Evolutionary conservation across 768 basidiomycete species (phyloP), one percentile per base, ranked within the genome.

Genomic region (Rhodotorula diobovata): DNA sequence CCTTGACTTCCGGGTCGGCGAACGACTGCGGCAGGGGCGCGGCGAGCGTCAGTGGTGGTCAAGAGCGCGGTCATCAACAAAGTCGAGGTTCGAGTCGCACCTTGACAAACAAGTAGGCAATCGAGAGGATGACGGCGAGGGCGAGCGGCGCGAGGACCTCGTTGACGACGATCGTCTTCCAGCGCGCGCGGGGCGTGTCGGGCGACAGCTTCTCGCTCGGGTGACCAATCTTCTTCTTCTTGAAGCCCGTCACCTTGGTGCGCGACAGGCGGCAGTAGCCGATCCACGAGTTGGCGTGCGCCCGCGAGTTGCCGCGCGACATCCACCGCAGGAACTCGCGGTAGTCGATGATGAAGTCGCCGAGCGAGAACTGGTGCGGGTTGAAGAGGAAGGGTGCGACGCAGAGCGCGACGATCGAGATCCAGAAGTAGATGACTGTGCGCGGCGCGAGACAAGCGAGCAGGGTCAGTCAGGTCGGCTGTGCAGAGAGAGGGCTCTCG

Each of bases 171-270:
- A 59, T 59, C 39, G 58, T 59, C 60, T 90, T 88, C 93, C 92
- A 95, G 50, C 87, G 86, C 18, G 94, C 96, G 57, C 95, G 88
- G 30, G 96, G 95, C 46, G 93, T 89, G 79, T 98, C 96, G 63
- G 90, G 90, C 11, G 94, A 94, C 37, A 98, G 85, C 81, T 96
- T 98, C 81, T 98, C 95, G 0, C 94, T 97, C 4, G 96, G 96
- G 78, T 93, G 90, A 32, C 96, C 96, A 12, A 99, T 87, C 76
- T 87, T 87, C 85, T 98, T 97, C 84, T 90, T 91, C 86, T 98
- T 98, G 87, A 93, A 99, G n/a, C 96, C 96, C 28, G 96, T 99
- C 79, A 99, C 95, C 87, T 92, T 90, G 28, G 96, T 99, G 62
- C 96, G 85, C n/a, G 93, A 93, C 57, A 99, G 84, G 63, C 96